A percentile compares a stretch with the other conserved stretches of the same genome.
Conservation (phyloP, 345 rosid genomes). For the Lumnitzera racemosa region DNA sequence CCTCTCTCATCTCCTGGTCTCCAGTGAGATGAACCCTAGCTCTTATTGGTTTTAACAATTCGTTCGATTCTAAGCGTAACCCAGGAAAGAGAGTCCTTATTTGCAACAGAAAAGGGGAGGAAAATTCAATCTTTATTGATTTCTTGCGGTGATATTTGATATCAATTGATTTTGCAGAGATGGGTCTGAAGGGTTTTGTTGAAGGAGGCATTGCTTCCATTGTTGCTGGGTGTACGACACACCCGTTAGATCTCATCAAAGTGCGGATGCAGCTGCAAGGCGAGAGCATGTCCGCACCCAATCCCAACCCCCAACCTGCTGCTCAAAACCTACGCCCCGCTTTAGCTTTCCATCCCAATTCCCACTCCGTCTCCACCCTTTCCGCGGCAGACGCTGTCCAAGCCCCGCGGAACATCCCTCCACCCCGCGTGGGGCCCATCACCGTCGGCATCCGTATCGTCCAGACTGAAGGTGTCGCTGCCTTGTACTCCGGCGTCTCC, state of each 20-base stretch:
- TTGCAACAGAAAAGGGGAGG: too few relatives aligned
- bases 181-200: constrained; percentile 75
- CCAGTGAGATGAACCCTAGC: constrained; percentile 55
- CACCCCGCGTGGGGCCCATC: constrained; percentile 44
- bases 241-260: constrained; percentile 80
- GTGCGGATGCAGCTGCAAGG: constrained; percentile 88
- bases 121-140: background rate
- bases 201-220: constrained; percentile 77
- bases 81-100: background rate
- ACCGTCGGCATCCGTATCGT: constrained; percentile 55
- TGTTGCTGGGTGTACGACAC: constrained; percentile 75
- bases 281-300: constrained; percentile 30
- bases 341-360: constrained; percentile 42
- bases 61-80: background rate
- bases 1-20: constrained; percentile 72
- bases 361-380: constrained; percentile 24
- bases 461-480: constrained; percentile 47
- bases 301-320: constrained; percentile 3
- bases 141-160: background rate
- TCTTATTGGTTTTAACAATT: constrained; percentile 28
- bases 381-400: constrained; percentile 23
- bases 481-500: constrained; percentile 71
- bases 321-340: constrained; percentile 38
- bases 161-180: background rate
- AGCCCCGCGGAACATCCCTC: constrained; percentile 13